Conservation (phyloP, 179 eudicot species). For the Drosera spatulata region DNA sequence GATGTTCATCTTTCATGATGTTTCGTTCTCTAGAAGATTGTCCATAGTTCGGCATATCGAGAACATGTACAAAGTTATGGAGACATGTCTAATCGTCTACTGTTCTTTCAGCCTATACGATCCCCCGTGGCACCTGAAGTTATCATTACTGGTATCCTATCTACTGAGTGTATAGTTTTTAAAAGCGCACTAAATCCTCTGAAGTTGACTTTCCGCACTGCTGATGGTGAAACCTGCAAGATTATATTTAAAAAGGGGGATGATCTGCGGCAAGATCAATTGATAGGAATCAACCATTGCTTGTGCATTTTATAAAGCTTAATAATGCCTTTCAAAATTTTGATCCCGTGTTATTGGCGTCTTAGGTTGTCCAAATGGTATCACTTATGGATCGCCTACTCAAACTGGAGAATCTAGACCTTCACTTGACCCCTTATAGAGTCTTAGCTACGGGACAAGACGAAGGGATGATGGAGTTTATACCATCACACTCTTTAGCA, state of each 20-base stretch:
- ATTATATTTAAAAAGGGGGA: conserved; percentile 97
- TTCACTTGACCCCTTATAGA: conserved; percentile 87
- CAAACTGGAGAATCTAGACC: conserved; percentile 93
- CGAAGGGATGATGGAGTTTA: conserved; percentile 98
- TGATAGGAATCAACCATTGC: conserved; percentile 32
- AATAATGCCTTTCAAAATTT: conserved; percentile 4
- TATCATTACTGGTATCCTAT: conserved; percentile 85
- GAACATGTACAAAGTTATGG: conserved; percentile 1
- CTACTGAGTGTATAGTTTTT: conserved; percentile 82
- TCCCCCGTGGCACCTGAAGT: conserved; percentile 81
- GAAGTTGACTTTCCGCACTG: conserved; percentile 77
- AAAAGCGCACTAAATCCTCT: conserved; percentile 90
- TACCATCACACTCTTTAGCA: conserved; percentile 91
- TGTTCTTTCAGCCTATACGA: conserved; percentile 68
- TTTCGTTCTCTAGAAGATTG: neutral
- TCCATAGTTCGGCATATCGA: neutral
- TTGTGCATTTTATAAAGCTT: conserved; percentile 6
- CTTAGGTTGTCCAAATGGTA: conserved; percentile 95
- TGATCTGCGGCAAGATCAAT: conserved; percentile 96
- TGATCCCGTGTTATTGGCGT: conserved; percentile 5
- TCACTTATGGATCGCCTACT: conserved; percentile 95
- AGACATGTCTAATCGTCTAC: conserved; percentile 10
- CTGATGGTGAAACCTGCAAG: conserved; percentile 73
- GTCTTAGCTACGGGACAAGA: conserved; percentile 97
- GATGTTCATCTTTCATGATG: neutral